Evolutionary conservation across 2,329 filamentous ascomycete species (phyloP), one percentile per base, ranked within the genome.

Genomic region (Ceratocystis eucalypticola): DNA sequence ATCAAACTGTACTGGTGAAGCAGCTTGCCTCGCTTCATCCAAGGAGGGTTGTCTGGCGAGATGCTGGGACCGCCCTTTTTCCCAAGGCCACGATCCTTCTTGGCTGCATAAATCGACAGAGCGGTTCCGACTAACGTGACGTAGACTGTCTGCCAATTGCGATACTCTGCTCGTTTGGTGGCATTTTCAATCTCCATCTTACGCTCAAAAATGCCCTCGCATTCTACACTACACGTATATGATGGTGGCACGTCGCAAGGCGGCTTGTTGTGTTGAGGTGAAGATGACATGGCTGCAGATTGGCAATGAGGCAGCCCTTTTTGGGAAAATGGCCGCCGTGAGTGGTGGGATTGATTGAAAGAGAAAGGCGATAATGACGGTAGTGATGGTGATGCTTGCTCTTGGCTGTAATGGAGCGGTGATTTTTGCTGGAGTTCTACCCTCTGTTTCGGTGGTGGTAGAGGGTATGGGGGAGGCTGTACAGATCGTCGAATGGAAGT

Each of bases 1-100:
- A 89, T 82, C 61, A 91, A 78, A 64, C 84, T 88, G 72, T 89
- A 91, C n/a, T 80, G 82, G 72, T 80, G 83, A 69, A 89, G 77
- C 46, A 90, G 75, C 66, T 78, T 78, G 22, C 82, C 82, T 68
- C 76, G 79, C 70, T 76, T 80, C 55, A 81, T 74, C 77, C 75
- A 86, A 50, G 75, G 78, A 33, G 77, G 82, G 70, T 76, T 78
- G 71, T 80, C 80, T 20, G 79, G 78, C 68, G 76, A 78, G 67
- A 81, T 76, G 20, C 77, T 77, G 2, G 80, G 79, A 0, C 79
- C 80, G 61, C 75, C 76, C 69, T 79, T 81, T 71, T 75, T 77
- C 67, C 80, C 79, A 75, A 79, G 79, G 33, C 77, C 77, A 71
- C 80, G 78, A 64, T 82, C 79, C 70, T 80, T 81, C 74, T 88